Percentiles rank a stretch among this genome's conserved stretches.
These are phyloP conservation scores for Sanguinoderma infundibulare DNA, from an alignment of 1,284 basidiomycete genomes.

Conservation along the genomic window DNA sequence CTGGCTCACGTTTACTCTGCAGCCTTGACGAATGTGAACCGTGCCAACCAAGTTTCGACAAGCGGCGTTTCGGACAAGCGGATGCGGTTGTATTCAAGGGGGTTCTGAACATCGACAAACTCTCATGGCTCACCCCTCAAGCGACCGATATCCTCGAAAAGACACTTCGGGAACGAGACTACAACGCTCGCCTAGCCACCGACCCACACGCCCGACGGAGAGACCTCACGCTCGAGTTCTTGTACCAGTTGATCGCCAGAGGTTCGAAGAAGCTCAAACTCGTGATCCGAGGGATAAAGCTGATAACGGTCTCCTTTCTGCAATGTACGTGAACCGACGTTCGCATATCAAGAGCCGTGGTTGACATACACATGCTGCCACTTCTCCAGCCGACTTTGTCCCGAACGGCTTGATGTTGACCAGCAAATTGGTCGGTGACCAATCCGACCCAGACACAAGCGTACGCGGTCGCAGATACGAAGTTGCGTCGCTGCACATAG, in stretches of 20 bases:
- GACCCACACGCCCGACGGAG: background rate
- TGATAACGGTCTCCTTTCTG: conserved; percentile 45
- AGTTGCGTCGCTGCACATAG: conserved; percentile 48
- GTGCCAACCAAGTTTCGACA: conserved; percentile 8
- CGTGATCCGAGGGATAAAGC: conserved; percentile 45
- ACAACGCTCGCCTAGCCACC: conserved; percentile 2
- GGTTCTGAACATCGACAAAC: conserved; percentile 44
- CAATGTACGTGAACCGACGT: conserved; percentile 29
- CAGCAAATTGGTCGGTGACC: background rate
- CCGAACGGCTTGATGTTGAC: conserved; percentile 23
- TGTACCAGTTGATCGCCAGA: conserved; percentile 33
- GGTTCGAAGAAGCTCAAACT: conserved; percentile 39
- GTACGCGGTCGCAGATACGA: conserved; percentile 41
- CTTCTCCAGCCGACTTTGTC: conserved; percentile 11
- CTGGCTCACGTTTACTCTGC: background rate
- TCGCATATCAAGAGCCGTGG: background rate
- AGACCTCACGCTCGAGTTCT: conserved; percentile 37
- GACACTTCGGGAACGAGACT: conserved; percentile 46
- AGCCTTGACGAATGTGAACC: conserved; percentile 29
- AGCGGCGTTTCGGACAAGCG: background rate
- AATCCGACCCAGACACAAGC: background rate
- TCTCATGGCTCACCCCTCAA: conserved; percentile 49
- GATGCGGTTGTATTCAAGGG: conserved; percentile 56
- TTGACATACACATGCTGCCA: background rate
- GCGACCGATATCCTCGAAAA: conserved; percentile 43